Base-by-base conservation (phyloP, 2,329 filamentous ascomycete species). In the Blumeria hordei region DNA sequence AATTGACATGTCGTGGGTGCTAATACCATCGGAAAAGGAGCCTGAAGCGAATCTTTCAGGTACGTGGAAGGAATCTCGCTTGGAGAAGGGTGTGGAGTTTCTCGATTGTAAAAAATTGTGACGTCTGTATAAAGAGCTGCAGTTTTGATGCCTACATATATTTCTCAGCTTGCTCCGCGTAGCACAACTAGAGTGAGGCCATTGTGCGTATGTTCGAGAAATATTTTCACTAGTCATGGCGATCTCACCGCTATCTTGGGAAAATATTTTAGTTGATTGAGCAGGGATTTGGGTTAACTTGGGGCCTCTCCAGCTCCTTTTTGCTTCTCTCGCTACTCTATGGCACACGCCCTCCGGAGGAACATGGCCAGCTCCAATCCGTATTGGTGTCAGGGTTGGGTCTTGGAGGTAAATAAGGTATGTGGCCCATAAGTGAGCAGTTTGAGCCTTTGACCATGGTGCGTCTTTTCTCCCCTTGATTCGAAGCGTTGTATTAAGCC, bases 391-490 rank as follows among this genome's bases (percentile, higher is more conserved):
- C 2, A 82, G 77, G 52, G 76, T 78, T 49, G 80, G 78, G 60
- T 83, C 80, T 63, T 80, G 76, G 43, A 83, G 68, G 60, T 83
- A 83, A 54, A 79, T 68, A 56, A 75, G 68, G 62, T 81, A 83
- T 0, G 76, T 80, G 5, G 75, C 72, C 80, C 80, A 83, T 9
- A 83, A 66, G 60, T 83, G 80, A 11, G 74, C 69, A 66, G 71
- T 78, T 77, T 83, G 81, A 16, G 76, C 72, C 58, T 74, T 75
- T 4, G 78, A 81, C 80, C 80, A 83, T 0, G 72, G 73, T 0
- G 75, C 74, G 63, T 74, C 58, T 10, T 60, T 63, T 41, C 61
- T 57, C n/a, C 57, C 61, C 58, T 65, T 66, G 58, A 58, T 63
- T 8, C 59, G 61, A 45, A 63, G 55, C 3, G 62, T 58, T 6